Evolutionary conservation across 176 grass and related monocot genomes (phyloP), one percentile per base, ranked within the genome.

Genomic region (Sorghum bicolor): DNA sequence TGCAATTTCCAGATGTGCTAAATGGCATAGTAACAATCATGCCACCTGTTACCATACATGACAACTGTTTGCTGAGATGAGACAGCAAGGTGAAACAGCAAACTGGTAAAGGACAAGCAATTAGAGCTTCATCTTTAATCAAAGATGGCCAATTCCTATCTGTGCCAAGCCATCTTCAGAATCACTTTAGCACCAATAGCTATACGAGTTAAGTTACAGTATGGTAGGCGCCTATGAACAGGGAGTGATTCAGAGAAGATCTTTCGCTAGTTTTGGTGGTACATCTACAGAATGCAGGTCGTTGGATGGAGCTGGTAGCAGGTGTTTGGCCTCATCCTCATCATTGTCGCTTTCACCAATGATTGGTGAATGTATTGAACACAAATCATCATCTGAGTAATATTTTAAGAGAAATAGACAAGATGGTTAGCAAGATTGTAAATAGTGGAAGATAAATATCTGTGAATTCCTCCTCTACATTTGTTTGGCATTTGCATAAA

Each of bases 331-430:
- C 53, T 87, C 71, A 64, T 68, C 47, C 32, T 84, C 85, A 80
- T 83, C 84, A 43, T 84, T 87, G 66, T 94, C 89, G 8, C 64
- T 84, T 29, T 78, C 82, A 2, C 79, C 90, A 7, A 70, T 45
- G 28, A 88, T 73, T 11, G 85, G 88, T 64, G 89, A 96, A 87
- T 87, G 75, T 69, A 85, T 29, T 70, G 93, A 94, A 32, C 80
- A 69, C 50, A 81, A 84, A 14, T 88, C 95, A 65, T 91, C 95
- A n/a, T 95, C 96, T 98, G 91, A 30, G 81, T 72, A 65, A 90
- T 72, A 86, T 39, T 83, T 64, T 29, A 60, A 52, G 37, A 78
- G 58, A 31, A 73, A 69, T 47, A 14, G 17, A 53, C 41, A 37
- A 82, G 87, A 78, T 47, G 78, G 66, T 70, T 58, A 48, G 60